Evolutionary conservation across 305 asterid genomes (phyloP).

Genomic region (Petunia hybrid): DNA sequence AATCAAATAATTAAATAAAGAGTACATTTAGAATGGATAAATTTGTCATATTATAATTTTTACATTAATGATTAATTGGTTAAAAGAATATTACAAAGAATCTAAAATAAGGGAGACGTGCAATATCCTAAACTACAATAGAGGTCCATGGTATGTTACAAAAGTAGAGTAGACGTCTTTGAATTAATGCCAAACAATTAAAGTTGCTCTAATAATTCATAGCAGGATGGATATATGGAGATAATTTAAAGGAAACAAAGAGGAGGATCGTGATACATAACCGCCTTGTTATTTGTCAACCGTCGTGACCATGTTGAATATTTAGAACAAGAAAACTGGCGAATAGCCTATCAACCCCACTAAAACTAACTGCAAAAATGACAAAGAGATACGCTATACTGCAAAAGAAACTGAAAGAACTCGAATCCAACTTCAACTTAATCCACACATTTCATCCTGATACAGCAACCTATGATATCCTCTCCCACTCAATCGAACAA

Average conservation of each 20-base stretch:
- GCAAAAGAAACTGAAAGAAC: slow-evolving; percentile 25
- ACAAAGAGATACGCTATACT: slow-evolving; percentile 21
- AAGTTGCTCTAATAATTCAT: background rate
- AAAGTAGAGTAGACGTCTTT: no score
- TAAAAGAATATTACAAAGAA: no score
- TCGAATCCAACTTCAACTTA: slow-evolving; percentile 14
- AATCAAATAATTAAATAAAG: no score
- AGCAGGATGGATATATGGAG: background rate
- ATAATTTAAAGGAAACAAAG: background rate
- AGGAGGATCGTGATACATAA: background rate
- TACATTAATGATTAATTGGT: no score
- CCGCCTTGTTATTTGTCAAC: background rate
- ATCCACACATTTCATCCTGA: slow-evolving; percentile 23
- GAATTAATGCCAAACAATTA: background rate
- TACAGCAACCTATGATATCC: slow-evolving; percentile 14
- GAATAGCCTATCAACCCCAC: background rate
- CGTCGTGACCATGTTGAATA: slow-evolving; percentile 23
- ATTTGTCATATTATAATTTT: no score
- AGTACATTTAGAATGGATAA: no score
- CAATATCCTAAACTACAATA: no score
- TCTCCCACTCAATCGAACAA: slow-evolving; percentile 29
- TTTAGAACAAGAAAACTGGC: background rate
- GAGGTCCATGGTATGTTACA: no score
- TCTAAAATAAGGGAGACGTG: no score
- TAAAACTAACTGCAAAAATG: background rate